Evolutionary conservation across 202 grass and related monocot species (phyloP), one percentile per base, ranked within the genome.

Genomic region (Setaria viridis): DNA sequence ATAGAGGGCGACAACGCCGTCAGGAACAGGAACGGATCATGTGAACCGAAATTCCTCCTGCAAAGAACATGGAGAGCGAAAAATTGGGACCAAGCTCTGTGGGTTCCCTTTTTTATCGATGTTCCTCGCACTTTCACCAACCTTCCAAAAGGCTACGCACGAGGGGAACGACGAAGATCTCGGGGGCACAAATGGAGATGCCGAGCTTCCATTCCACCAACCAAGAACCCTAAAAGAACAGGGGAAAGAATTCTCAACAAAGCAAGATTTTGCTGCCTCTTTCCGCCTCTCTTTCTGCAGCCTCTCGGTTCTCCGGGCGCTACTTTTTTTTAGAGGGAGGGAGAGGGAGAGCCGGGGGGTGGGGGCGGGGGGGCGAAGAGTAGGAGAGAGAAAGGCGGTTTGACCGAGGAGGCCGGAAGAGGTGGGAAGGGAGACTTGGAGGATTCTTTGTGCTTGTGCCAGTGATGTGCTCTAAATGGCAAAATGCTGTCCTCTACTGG

Each of bases 391-490:
- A 83, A 39, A 80, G 83, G 88, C 86, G 84, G 86, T 91, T 94
- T 89, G 92, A 94, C 92, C 92, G 85, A 94, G 69, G 86, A 86
- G 80, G 20, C 55, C 60, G 29, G 76, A 84, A 84, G 37, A 29
- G 77, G n/a, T 29, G 32, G 67, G 54, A 48, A 64, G 54, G n/a
- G 71, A 74, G 71, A 76, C 59, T 71, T 10, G 80, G 76, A 88
- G 90, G 77, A 89, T 84, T 82, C 87, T 79, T 72, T 88, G 49
- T 87, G 84, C 43, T 75, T 88, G 46, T 89, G 84, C 46, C 68
- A 56, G 20, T 49, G 67, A 58, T 34, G 37, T 29, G 32, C 39
- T 72, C 1, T 62, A 68, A 79, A 64, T 74, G 85, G 70, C 25
- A 68, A 81, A 68, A 68, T 60, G 70, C 13, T 82, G 62, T 81